Conservation (phyloP, 2,329 filamentous ascomycete species). For the Pseudogymnoascus sp. region DNA sequence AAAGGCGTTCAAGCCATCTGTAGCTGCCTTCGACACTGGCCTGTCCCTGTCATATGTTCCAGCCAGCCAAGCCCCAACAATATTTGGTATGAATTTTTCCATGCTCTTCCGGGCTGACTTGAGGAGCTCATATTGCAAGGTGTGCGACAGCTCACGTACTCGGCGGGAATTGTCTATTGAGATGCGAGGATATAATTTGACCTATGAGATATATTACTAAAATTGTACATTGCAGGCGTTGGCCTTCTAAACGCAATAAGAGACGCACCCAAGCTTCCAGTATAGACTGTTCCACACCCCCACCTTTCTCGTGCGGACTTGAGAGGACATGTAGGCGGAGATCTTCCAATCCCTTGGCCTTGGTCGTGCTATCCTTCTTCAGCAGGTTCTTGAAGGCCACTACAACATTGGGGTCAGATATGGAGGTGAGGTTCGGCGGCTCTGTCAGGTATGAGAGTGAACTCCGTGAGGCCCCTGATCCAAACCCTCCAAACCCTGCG, state of each 20-base stretch:
- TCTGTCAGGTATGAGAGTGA: conserved; percentile 79
- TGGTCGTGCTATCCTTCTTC: conserved; percentile 91
- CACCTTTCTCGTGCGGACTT: conserved; percentile 44
- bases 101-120: conserved; percentile 69
- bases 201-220: conserved; percentile 45
- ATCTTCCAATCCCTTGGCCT: conserved; percentile 83
- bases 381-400: conserved; percentile 88
- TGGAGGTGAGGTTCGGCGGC: conserved; percentile 67
- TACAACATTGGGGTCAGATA: conserved; percentile 73
- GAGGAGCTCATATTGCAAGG: conserved; percentile 56
- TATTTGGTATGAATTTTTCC: conserved; percentile 65
- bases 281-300: conserved; percentile 69
- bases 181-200: conserved; percentile 75
- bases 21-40: conserved; percentile 65
- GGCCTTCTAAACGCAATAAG: conserved; percentile 12
- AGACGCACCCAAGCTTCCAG: conserved; percentile 75
- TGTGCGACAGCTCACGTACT: conserved; percentile 80
- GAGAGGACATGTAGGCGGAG: conserved; percentile 56
- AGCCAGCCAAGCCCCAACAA: conserved; percentile 85
- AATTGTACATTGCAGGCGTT: conserved; percentile 23
- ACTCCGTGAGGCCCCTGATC: conserved; percentile 32
- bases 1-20: conserved; percentile 65
- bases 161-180: conserved; percentile 85
- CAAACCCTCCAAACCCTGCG: conserved; percentile 26
- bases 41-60: conserved; percentile 82